Percentiles rank a stretch among this genome's conserved stretches.
phyloP scores from a whole-genome alignment of 257 asterid species.

The Ilex asprella region DNA sequence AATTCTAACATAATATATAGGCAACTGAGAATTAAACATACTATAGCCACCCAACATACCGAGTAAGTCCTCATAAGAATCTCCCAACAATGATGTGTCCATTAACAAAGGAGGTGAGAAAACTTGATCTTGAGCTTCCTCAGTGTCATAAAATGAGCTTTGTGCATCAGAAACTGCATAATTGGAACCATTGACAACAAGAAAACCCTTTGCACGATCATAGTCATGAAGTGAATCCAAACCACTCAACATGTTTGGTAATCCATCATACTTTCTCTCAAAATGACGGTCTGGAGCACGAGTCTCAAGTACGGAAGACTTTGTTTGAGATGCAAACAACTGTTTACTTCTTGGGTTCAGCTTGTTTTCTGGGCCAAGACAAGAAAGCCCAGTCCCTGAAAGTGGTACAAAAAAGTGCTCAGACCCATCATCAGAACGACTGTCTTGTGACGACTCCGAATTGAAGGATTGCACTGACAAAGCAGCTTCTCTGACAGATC shows the following conservation, averaged over 20 bases:
- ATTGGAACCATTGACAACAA: constrained; percentile 70
- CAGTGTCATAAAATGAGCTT: constrained; percentile 67
- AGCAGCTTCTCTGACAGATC: constrained; percentile 97
- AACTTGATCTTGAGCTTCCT: constrained; percentile 77
- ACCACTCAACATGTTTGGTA: constrained; percentile 52
- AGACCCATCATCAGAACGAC: constrained; percentile 77
- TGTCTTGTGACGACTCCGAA: constrained; percentile 68
- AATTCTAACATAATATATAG: no score
- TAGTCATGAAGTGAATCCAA: constrained; percentile 69
- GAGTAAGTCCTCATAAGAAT: constrained; percentile 90
- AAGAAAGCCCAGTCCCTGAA: constrained; percentile 64
- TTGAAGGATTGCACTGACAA: constrained; percentile 49
- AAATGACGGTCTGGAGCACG: constrained; percentile 35
- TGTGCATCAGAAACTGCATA: constrained; percentile 71
- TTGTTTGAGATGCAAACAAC: constrained; percentile 49
- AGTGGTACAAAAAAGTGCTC: constrained; percentile 89
- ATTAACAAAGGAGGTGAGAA: constrained; percentile 92
- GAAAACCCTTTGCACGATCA: constrained; percentile 63
- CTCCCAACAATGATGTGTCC: constrained; percentile 69
- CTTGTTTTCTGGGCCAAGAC: constrained; percentile 47
- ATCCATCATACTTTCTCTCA: constrained; percentile 56
- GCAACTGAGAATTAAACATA: no score
- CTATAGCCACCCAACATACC: constrained; percentile 39
- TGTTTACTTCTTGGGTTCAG: constrained; percentile 47
- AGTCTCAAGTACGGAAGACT: constrained; percentile 50